Percentiles rank a stretch among this genome's conserved stretches.
Evolutionary conservation across 1,284 basidiomycete species (phyloP).

Genomic region (Pseudomicrostroma phylloplanum): DNA sequence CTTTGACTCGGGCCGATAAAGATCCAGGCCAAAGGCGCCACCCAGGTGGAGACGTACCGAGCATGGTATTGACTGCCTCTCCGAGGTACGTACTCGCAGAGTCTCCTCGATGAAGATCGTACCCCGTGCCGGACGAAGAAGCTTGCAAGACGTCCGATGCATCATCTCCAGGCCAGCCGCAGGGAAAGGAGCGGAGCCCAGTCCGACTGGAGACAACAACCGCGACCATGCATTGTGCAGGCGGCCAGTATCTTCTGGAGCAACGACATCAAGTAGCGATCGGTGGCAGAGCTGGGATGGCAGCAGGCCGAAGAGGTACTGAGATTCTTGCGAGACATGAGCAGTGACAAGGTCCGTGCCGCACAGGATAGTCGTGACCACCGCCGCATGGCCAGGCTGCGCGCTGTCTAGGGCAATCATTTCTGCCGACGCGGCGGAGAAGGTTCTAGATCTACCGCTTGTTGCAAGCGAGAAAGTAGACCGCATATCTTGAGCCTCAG

Average conservation of each 20-base stretch:
- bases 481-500: too few species aligned
- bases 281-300: constrained; percentile 26
- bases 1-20: constrained; percentile 31
- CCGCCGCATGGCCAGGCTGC: constrained; percentile 6
- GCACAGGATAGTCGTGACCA: constrained; percentile 27
- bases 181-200: constrained; percentile 23
- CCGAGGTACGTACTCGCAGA: constrained; percentile 29
- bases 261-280: constrained; percentile 31
- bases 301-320: constrained; percentile 26
- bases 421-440: constrained; percentile 2
- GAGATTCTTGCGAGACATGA: constrained; percentile 28
- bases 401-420: neutral
- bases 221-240: constrained; percentile 27
- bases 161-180: constrained; percentile 26
- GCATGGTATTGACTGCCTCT: constrained; percentile 31
- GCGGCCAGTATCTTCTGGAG: constrained; percentile 23
- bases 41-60: constrained; percentile 31
- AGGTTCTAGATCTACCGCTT: neutral
- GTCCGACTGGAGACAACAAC: constrained; percentile 31
- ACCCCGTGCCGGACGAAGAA: constrained; percentile 31
- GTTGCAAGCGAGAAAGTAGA: neutral
- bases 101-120: constrained; percentile 37
- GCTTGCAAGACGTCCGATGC: constrained; percentile 18
- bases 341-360: constrained; percentile 33
- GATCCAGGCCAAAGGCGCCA: constrained; percentile 35